phyloP scores from a whole-genome alignment of 441 rosid genomes.

The Populus hybrid region DNA sequence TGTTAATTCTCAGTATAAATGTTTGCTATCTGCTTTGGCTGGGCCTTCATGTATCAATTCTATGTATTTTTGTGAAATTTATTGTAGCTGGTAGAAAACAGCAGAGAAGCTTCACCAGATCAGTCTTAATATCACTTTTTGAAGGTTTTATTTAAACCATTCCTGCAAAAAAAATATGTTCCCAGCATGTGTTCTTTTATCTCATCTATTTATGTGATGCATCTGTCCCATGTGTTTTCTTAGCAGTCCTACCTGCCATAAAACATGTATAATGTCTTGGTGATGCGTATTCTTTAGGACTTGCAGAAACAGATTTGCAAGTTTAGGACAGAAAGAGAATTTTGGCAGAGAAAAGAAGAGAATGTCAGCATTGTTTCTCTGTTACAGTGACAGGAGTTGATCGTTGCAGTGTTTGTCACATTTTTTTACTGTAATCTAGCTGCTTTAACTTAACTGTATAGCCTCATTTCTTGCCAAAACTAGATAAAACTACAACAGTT shows the following conservation, averaged over 20 bases:
- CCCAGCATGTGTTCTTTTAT: neutral
- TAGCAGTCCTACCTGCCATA: neutral
- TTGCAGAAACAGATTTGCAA: neutral
- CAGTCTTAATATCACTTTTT: neutral
- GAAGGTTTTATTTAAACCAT: conserved; percentile 1
- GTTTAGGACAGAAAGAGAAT: neutral
- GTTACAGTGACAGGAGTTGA: neutral
- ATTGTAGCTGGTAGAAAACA: neutral
- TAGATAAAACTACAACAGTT: neutral
- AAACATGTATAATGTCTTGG: neutral
- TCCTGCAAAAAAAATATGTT: neutral
- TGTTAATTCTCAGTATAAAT: neutral
- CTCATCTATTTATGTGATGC: neutral
- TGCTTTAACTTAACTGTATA: neutral
- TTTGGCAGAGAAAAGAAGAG: neutral
- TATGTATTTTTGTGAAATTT: neutral
- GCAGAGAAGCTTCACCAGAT: neutral
- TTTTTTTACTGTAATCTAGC: neutral
- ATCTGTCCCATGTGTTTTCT: neutral
- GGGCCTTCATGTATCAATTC: neutral
- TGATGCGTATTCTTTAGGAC: neutral
- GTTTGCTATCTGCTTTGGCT: neutral
- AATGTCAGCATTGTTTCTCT: neutral
- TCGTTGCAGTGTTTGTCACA: neutral
- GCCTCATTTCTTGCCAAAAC: neutral